These are phyloP conservation scores for Ustilago vetiveriae DNA, from an alignment of 1,284 basidiomycete genomes.

Conservation along the genomic window DNA sequence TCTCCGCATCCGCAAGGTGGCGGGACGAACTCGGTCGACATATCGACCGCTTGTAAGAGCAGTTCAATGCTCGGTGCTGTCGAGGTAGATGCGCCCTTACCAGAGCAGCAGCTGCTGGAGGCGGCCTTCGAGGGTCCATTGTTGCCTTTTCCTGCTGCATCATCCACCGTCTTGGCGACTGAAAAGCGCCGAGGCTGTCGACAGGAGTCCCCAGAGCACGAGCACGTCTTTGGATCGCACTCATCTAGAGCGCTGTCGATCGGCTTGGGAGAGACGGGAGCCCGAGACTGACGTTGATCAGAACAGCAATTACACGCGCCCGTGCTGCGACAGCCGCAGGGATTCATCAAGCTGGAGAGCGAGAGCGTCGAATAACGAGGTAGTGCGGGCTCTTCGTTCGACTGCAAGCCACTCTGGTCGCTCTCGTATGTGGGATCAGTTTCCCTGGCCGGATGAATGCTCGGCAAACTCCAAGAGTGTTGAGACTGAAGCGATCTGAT, in stretches of 20 bases:
- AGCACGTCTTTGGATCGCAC: conserved; percentile 14
- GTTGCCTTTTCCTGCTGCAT: neutral
- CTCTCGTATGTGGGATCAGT: neutral
- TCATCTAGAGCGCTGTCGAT: neutral
- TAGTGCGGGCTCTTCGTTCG: neutral
- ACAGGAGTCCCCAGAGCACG: conserved; percentile 17
- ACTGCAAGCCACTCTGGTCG: neutral
- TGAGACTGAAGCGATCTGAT: conserved; percentile 13
- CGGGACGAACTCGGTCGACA: conserved; percentile 45
- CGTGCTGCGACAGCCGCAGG: conserved; percentile 49
- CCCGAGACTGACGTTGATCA: conserved; percentile 9
- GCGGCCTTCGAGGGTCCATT: neutral
- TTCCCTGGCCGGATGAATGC: conserved; percentile 18
- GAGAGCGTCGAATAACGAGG: conserved; percentile 41
- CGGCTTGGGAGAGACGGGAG: conserved; percentile 14
- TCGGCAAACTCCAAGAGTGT: conserved; percentile 36
- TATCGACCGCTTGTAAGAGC: conserved; percentile 44
- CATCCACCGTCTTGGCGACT: neutral
- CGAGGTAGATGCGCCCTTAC: conserved; percentile 14
- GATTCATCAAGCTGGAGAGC: conserved; percentile 56
- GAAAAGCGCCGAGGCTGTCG: neutral
- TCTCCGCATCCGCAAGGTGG: conserved; percentile 42
- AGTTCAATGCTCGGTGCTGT: conserved; percentile 42
- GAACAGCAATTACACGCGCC: conserved; percentile 44
- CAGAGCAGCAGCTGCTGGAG: conserved; percentile 20